Evolutionary conservation across 306 rosid genomes (phyloP).

Genomic region (Delonix regia): DNA sequence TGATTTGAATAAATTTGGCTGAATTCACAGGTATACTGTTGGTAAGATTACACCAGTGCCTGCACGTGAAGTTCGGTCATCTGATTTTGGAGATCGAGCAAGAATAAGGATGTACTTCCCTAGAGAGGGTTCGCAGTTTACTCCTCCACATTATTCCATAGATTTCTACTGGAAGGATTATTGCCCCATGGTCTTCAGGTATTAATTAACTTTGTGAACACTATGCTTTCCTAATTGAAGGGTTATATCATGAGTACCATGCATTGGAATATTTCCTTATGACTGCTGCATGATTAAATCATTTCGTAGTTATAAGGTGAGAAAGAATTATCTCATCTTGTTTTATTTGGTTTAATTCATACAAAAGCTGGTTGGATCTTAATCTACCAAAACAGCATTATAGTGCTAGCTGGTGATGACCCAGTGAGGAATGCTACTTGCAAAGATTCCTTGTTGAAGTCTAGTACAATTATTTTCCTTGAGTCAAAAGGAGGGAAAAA

Average conservation of each 20-base stretch:
- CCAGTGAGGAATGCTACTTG: constrained; percentile 6
- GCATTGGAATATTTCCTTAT: constrained; percentile 37
- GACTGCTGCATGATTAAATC: neutral
- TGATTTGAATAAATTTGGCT: constrained; percentile 38
- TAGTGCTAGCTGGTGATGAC: neutral
- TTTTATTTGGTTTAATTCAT: neutral
- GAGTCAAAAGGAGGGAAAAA: constrained; percentile 12
- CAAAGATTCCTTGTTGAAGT: constrained; percentile 2
- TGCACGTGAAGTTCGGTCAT: constrained; percentile 88
- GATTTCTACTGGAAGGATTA: constrained; percentile 97
- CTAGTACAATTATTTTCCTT: constrained; percentile 7
- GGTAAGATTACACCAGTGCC: constrained; percentile 98
- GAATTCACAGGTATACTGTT: constrained; percentile 87
- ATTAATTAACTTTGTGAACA: constrained; percentile 35
- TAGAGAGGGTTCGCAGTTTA: constrained; percentile 78
- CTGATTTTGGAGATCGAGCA: constrained; percentile 92
- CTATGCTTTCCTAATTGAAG: constrained; percentile 18
- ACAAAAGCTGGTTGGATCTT: constrained; percentile 4
- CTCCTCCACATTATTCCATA: constrained; percentile 87
- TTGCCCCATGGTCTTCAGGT: constrained; percentile 99
- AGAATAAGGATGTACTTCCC: constrained; percentile 95
- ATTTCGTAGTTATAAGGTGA: constrained; percentile 11
- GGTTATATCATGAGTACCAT: constrained; percentile 10
- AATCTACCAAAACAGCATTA: neutral
- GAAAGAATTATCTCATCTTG: constrained; percentile 1